Base-by-base conservation (phyloP, 176 grass and related monocot genomes). In the Aegilops speltoides region DNA sequence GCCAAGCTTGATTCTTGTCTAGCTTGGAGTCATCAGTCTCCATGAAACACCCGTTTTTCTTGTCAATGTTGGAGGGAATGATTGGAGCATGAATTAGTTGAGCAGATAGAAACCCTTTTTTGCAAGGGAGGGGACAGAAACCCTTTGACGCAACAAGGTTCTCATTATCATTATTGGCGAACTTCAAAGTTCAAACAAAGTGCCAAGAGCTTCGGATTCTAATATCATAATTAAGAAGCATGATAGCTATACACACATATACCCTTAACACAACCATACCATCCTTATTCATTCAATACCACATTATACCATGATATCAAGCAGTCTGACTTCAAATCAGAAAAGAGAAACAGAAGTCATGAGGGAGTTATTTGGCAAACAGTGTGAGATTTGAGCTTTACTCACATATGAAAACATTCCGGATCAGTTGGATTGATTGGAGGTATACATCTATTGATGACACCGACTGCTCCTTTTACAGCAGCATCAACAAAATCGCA, bases 361-460 rank as follows among this genome's bases (percentile, higher is more conserved):
- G 5, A 11, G 3, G 28, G 12, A 65, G 65, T 41, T 36, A 79
- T 41, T 56, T 5, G 23, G 34, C 23, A 31, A 80, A 59, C 12
- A 56, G 22, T n/a, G 38, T 54, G 46, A 83, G 48, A 25, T 72
- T 78, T 79, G 10, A 28, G 31, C 23, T 23, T 76, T 82, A 94
- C 97, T 94, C 83, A 99, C 97, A 99, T 99, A 91, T 97, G 97
- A 67, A 99, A 99, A 89, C 97, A 97, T 72, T 99, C 97, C 26
- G 97, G 97, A 89, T 99, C 97, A 65, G 97, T 99, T 91, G 97
- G 97, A 85, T 99, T 99, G 29, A 99, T 99, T 66, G 97, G 97
- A 11, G 94, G 94, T 61, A 99, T 95, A 50, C 92, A 99, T 96
- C 97, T 90, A 80, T 91, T 99, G 38, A 99, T 99, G 43, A 99